Percentiles rank a stretch among this genome's conserved stretches.
These are phyloP conservation scores for Paecilomyces fulvus DNA, from an alignment of 2,329 filamentous ascomycete genomes.

Conservation along the genomic window DNA sequence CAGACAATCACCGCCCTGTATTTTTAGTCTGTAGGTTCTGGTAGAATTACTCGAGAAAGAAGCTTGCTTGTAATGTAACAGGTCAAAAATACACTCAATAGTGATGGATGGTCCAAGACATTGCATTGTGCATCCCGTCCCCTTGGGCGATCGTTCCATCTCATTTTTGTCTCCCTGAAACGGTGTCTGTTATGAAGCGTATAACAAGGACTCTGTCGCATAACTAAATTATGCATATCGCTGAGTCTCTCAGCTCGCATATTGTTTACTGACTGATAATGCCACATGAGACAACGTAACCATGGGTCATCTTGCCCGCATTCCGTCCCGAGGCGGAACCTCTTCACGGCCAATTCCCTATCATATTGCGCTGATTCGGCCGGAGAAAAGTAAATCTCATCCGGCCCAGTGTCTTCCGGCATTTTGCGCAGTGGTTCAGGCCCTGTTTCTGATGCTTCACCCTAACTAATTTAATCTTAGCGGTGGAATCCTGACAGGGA, in stretches of 20 bases:
- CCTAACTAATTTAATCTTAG: not conserved
- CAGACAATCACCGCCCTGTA: not conserved
- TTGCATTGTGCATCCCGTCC: not conserved
- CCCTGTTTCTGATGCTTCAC: not conserved
- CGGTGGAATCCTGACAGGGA: not conserved
- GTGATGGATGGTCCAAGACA: not conserved
- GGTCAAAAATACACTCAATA: not conserved
- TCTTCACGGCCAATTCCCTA: too few relatives aligned
- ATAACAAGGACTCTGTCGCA: not conserved
- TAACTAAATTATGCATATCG: not conserved
- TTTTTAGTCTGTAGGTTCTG: not conserved
- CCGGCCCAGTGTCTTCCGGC: not conserved
- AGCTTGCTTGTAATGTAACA: too few relatives aligned
- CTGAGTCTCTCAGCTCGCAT: too few relatives aligned
- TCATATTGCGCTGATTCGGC: not conserved
- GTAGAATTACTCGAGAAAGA: not conserved
- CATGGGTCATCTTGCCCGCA: not conserved
- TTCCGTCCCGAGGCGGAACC: not conserved
- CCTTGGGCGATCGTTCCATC: not conserved
- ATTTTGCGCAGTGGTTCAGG: not conserved
- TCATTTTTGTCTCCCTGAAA: not conserved
- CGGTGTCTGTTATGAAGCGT: not conserved
- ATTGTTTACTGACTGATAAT: not conserved
- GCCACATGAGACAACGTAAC: not conserved
- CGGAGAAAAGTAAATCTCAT: not conserved